Conservation (phyloP, 495 filamentous ascomycete genomes). For the Cryomyces minteri region DNA sequence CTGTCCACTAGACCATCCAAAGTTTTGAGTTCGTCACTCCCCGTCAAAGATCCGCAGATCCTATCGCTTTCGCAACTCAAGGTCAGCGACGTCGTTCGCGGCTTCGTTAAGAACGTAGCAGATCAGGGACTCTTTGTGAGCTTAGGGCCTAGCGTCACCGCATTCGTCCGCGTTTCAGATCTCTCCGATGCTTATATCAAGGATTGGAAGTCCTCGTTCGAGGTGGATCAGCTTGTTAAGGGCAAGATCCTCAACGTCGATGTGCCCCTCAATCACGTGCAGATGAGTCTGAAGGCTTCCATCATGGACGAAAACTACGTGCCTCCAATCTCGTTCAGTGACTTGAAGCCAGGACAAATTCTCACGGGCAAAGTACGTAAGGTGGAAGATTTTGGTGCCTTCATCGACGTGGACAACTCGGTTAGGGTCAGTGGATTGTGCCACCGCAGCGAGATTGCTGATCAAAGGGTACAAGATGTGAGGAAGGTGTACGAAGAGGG, state of each 20-base stretch:
- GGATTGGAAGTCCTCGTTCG: slow-evolving; percentile 84
- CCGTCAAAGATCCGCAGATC: slow-evolving; percentile 69
- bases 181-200: slow-evolving; percentile 83
- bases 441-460: slow-evolving; percentile 78
- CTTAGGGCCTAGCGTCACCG: slow-evolving; percentile 61
- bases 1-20: slow-evolving; percentile 76
- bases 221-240: slow-evolving; percentile 73
- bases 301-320: slow-evolving; percentile 64
- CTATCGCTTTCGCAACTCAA: slow-evolving; percentile 47
- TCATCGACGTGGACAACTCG: slow-evolving; percentile 75
- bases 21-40: slow-evolving; percentile 68
- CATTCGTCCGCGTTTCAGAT: slow-evolving; percentile 65
- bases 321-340: slow-evolving; percentile 43
- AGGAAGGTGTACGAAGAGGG: slow-evolving; percentile 71
- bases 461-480: slow-evolving; percentile 58
- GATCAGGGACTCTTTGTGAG: slow-evolving; percentile 75
- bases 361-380: slow-evolving; percentile 81
- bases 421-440: slow-evolving; percentile 79
- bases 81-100: slow-evolving; percentile 62
- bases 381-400: slow-evolving; percentile 86
- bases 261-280: slow-evolving; percentile 42
- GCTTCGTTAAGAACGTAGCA: slow-evolving; percentile 72
- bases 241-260: slow-evolving; percentile 62
- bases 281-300: slow-evolving; percentile 75
- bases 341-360: slow-evolving; percentile 58